Evolutionary conservation across 1,284 basidiomycete genomes (phyloP), one percentile per base, ranked within the genome.

Genomic region (Cutaneotrichosporon cyanovorans): DNA sequence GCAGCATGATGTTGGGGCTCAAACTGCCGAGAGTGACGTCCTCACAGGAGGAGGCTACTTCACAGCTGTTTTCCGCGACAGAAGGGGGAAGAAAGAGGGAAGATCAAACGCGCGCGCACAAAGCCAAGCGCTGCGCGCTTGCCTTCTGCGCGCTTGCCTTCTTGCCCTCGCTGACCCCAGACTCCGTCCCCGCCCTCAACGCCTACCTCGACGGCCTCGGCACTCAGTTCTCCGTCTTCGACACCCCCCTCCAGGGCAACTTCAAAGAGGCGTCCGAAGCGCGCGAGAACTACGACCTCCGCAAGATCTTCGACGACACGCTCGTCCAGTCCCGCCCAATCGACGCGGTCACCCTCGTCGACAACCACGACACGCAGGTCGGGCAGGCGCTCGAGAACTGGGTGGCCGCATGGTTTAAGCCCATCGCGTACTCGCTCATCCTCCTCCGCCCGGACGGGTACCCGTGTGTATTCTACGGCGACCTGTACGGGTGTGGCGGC

Each of bases 401-500:
- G 65, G 76, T 80, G 5, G 71, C 73, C 5, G 64, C 77, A 0
- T 63, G 66, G 41, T 80, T 80, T 72, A 79, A 79, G 57, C 78
- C 79, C 1, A 65, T 80, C 5, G 78, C 78, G 2, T 95, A 96
- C 68, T 81, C 89, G 1, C 69, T 96, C 42, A 92, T 93, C 63
- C 76, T 96, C 31, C 76, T 95, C 34, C 81, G 89, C 51, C 74
- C 77, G 18, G 77, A 80, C 46, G 92, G 92, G n/a, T 82, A 91
- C 68, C 92, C 92, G 77, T 91, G 89, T 61, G 81, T 95, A 25
- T 96, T 96, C 72, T 89, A 89, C 54, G 90, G 90, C 8, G 92
- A 96, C 69, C 65, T 93, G 20, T 66, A 77, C 58, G 78, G 78
- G 15, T 73, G 69, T 45, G 75, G 73, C 4, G 74, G 75, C 14